These are phyloP conservation scores for Lasiodiplodia theobromae DNA, from an alignment of 2,329 filamentous ascomycete species.

Conservation along the genomic window DNA sequence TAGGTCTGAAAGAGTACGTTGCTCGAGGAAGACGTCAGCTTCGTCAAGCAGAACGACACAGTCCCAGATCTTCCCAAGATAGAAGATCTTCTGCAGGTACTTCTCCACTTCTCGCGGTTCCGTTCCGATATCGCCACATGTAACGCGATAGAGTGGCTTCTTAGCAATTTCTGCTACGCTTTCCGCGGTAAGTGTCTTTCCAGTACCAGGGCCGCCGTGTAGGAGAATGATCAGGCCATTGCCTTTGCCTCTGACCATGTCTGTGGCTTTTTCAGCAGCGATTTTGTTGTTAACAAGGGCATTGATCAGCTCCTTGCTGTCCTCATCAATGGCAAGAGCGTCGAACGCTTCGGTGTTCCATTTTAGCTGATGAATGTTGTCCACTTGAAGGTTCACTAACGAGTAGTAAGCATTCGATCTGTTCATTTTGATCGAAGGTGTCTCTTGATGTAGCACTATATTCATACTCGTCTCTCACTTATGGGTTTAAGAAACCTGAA, in stretches of 20 bases:
- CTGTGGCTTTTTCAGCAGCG: background rate
- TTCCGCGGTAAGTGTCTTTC: slow-evolving; percentile 41
- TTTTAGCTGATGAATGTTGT: background rate
- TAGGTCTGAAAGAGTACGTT: background rate
- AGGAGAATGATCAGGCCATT: slow-evolving; percentile 38
- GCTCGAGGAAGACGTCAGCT: slow-evolving; percentile 28
- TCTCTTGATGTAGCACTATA: too few species aligned
- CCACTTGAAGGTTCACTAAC: background rate
- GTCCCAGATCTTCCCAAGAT: background rate
- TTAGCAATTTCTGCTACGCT: slow-evolving; percentile 40
- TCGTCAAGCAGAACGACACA: slow-evolving; percentile 16
- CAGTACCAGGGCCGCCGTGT: slow-evolving; percentile 28
- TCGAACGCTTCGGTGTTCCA: background rate
- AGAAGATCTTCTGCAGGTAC: background rate
- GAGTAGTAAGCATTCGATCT: background rate
- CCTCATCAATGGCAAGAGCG: background rate
- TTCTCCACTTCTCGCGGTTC: background rate
- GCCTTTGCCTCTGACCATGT: slow-evolving; percentile 39
- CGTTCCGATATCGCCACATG: slow-evolving; percentile 24
- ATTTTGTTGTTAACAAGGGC: background rate
- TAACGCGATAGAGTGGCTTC: slow-evolving; percentile 39
- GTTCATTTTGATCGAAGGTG: too few species aligned
- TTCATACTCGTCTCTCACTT: too few species aligned
- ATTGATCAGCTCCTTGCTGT: background rate
- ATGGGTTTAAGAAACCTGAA: too few species aligned